Conservation (phyloP, 2,329 filamentous ascomycete genomes). For the Chaetoscypha palmicola region DNA sequence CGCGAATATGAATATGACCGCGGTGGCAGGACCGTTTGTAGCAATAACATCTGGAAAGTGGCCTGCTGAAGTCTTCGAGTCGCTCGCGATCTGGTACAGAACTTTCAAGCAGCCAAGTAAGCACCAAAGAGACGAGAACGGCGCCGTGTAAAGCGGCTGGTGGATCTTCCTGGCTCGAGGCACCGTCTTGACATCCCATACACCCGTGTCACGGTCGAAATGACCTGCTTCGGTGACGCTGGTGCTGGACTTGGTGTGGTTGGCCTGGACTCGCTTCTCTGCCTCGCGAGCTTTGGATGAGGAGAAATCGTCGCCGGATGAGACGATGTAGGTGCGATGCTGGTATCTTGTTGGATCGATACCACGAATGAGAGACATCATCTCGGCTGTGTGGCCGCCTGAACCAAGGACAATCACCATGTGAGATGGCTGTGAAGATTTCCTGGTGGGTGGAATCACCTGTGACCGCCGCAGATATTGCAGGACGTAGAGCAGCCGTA, state of each 20-base stretch:
- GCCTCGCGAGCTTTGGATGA: conserved; percentile 57
- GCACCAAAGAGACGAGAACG: conserved; percentile 59
- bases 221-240: conserved; percentile 12
- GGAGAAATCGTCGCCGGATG: conserved; percentile 69
- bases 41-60: conserved; percentile 67
- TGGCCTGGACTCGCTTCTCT: conserved; percentile 39
- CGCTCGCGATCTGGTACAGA: conserved; percentile 35
- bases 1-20: conserved; percentile 64
- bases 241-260: conserved; percentile 3
- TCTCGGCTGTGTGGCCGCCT: conserved; percentile 91
- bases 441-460: conserved; percentile 6
- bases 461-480: conserved; percentile 13
- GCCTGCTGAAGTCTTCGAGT: conserved; percentile 28
- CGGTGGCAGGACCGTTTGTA: conserved; percentile 84
- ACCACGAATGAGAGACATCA: conserved; percentile 73
- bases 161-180: conserved; percentile 75
- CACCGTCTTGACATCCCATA: conserved; percentile 50
- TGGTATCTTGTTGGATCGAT: conserved; percentile 44
- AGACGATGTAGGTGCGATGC: conserved; percentile 71
- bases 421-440: conserved; percentile 41
- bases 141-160: conserved; percentile 69
- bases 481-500: conserved; percentile 28
- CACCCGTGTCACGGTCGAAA: conserved; percentile 17
- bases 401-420: conserved; percentile 81
- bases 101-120: conserved; percentile 55